Evolutionary conservation across 2,329 filamentous ascomycete genomes (phyloP), one percentile per base, ranked within the genome.

Genomic region (Stachybotrys chlorohalonatus): DNA sequence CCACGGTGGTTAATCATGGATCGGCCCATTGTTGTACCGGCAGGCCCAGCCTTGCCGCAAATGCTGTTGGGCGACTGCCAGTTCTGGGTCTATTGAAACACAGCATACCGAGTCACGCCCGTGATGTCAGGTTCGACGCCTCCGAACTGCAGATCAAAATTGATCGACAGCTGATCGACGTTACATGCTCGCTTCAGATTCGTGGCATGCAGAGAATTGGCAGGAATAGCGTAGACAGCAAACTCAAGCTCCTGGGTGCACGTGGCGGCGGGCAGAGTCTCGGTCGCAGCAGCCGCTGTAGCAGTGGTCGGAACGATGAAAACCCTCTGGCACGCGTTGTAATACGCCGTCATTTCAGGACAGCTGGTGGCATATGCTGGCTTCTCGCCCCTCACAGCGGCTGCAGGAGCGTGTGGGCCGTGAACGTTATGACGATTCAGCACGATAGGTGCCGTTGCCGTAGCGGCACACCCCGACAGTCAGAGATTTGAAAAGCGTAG

Each of bases 301-400:
- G 39, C 49, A n/a, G 49, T 32, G 15, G 49, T n/a, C 7, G 24
- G 9, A 7, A 16, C 30, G 49, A 32, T 15, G 30, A 3, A 17
- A 15, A 16, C 16, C n/a, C n/a, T n/a, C 53, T 60, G 58, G 32
- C 60, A 62, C 4, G 59, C 60, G 13, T 51, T 56, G 56, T 59
- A 60, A 53, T 61, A 62, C 11, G 52, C 51, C 11, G 49, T 52
- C 3, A 52, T 47, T 30, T 59, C 55, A 30, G 55, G 15, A 24
- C 60, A 62, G 42, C 42, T 50, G 45, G 55, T 57, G 50, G 60
- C 60, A 11, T 58, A 62, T 7, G 55, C 54, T 3, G 60, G 60
- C 53, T 52, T 52, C 32, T 52, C 32, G 15, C 6, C 50, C 9
- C 3, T 42, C 9, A 5, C 36, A 42, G 36, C 3, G 46, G 46